Base-by-base conservation (phyloP, 1,139 yeast genomes). In the Pichia sp. region DNA sequence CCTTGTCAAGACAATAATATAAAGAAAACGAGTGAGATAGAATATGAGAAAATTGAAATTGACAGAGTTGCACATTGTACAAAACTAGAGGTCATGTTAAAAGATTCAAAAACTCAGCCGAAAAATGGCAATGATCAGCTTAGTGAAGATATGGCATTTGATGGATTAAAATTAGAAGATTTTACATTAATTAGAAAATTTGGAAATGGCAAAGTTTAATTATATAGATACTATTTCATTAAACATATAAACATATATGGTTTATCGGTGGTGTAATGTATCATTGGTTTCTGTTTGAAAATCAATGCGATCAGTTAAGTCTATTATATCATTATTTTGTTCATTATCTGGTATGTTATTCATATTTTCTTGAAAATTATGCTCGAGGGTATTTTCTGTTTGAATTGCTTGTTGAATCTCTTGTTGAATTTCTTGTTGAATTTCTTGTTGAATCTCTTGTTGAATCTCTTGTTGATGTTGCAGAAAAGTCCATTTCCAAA, bases 401-500 rank as follows among this genome's bases (percentile, higher is more conserved):
- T 41, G 40, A 32, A 25, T 30, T 18, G 18, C 18, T 35, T 6
- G 7, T 40, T 38, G 39, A 25, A 7, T 18, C 9, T 30, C 39
- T 29, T 34, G 32, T 7, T 10, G 34, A 5, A 30, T 6, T 30
- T 38, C 28, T n/a, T 32, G 26, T 26, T 7, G 37, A 2, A 18
- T 18, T 18, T 18, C 18, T 18, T 18, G 18, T 18, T 18, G 18
- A 18, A 4, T 46, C 60, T 30, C 39, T 29, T 34, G 32, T 7
- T 9, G 39, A 2, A 37, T 32, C 9, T 29, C 9, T 26, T 35
- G 10, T 26, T 18, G 25, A 5, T 5, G 26, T 11, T 45, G 5
- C 30, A 39, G 11, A 31, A 47, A 8, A 37, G 51, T 53, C 62
- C 63, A 61, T 39, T 61, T 51, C 67, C 67, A 64, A 29, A 60